Percentiles rank a stretch among this genome's conserved stretches.
phyloP scores from a whole-genome alignment of 192 early-diverging fungal genomes.

The Backusella mclennaniae region DNA sequence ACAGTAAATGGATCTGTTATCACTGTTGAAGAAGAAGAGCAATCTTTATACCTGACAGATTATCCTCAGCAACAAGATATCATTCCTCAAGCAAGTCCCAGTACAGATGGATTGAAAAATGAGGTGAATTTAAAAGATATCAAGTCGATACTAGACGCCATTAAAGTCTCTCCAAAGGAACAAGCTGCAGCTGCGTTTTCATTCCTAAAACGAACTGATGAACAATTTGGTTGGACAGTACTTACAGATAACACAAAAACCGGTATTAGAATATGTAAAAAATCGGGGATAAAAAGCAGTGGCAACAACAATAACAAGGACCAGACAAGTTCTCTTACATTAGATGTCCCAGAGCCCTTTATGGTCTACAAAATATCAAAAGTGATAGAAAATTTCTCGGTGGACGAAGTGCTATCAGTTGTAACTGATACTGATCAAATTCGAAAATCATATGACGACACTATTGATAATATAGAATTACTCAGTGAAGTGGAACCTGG shows the following conservation, averaged over 20 bases:
- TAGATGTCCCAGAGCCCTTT: conserved; percentile 43
- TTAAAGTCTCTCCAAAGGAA: conserved; percentile 16
- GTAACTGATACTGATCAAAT: conserved; percentile 37
- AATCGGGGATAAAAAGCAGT: conserved; percentile 31
- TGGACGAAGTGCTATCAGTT: conserved; percentile 50
- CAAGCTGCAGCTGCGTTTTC: conserved; percentile 29
- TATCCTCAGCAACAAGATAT: neutral
- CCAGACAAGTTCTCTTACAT: neutral
- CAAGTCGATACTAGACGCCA: neutral
- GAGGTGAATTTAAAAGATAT: neutral
- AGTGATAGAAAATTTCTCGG: conserved; percentile 51
- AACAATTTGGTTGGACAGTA: conserved; percentile 42
- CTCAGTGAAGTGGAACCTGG: conserved; percentile 37
- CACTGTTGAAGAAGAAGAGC: conserved; percentile 22
- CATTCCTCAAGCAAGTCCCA: neutral
- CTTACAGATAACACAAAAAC: conserved; percentile 41
- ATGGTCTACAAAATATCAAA: conserved; percentile 46
- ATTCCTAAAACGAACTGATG: conserved; percentile 38
- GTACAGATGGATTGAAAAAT: neutral
- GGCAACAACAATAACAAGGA: neutral
- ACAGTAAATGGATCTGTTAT: conserved; percentile 34
- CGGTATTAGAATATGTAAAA: conserved; percentile 42
- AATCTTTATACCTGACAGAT: neutral
- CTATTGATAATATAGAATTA: conserved; percentile 37
- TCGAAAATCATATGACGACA: conserved; percentile 38